Conservation (phyloP, 2,329 filamentous ascomycete genomes). For the Grosmannia penicillata region DNA sequence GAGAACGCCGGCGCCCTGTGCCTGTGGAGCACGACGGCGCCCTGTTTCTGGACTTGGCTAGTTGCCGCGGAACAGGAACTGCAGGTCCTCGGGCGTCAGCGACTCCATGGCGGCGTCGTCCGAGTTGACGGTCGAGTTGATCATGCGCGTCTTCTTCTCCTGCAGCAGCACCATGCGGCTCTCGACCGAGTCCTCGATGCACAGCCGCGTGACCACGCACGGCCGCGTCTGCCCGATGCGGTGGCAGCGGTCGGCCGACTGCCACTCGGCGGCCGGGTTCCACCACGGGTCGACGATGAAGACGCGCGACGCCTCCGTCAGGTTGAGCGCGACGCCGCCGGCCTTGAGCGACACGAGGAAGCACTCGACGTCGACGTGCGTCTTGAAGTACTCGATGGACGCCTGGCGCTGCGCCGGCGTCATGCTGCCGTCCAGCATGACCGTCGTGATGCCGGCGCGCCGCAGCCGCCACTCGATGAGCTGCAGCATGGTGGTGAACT, state of each 20-base stretch:
- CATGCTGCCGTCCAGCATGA: slow-evolving; percentile 98
- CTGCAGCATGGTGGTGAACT: slow-evolving; percentile 95
- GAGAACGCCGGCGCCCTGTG: no score
- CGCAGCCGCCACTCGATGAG: slow-evolving; percentile 93
- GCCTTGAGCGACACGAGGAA: slow-evolving; percentile 95
- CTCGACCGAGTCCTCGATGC: slow-evolving; percentile 95
- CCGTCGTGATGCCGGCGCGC: slow-evolving; percentile 92
- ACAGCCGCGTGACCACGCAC: slow-evolving; percentile 85
- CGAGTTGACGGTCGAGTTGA: slow-evolving; percentile 89
- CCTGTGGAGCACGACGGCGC: no score
- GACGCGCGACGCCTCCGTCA: slow-evolving; percentile 87
- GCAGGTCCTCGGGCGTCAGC: slow-evolving; percentile 78
- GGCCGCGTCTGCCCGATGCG: slow-evolving; percentile 90
- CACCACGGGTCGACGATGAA: slow-evolving; percentile 99
- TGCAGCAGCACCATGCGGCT: slow-evolving; percentile 89
- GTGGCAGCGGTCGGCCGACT: slow-evolving; percentile 85
- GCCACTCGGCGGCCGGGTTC: slow-evolving; percentile 99
- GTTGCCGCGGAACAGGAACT: slow-evolving; percentile 79
- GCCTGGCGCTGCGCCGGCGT: slow-evolving; percentile 83
- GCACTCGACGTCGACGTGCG: slow-evolving; percentile 81
- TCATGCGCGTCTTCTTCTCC: slow-evolving; percentile 98
- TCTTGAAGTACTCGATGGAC: slow-evolving; percentile 95
- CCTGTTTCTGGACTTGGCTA: no score
- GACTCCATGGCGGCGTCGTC: slow-evolving; percentile 87
- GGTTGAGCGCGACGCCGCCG: slow-evolving; percentile 84